phyloP scores from a whole-genome alignment of 305 asterid species.

The Fraxinus albicans region DNA sequence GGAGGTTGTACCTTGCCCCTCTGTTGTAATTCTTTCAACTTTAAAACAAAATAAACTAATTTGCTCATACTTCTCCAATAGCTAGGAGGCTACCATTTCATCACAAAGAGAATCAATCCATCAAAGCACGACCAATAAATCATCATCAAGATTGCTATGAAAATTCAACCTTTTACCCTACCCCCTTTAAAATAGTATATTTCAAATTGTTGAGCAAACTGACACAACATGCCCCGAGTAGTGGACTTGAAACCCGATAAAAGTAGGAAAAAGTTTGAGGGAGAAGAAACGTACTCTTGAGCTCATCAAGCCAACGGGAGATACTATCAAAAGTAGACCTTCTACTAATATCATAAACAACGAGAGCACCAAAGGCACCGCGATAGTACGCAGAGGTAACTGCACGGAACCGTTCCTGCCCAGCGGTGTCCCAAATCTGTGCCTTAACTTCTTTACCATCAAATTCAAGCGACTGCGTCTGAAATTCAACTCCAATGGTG shows the following conservation, averaged over 20 bases:
- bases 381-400: constrained; percentile 88
- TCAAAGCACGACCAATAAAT: neutral
- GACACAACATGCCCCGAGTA: neutral
- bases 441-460: constrained; percentile 82
- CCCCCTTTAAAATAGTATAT: neutral
- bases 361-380: constrained; percentile 78
- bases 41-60: no score
- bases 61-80: neutral
- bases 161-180: neutral
- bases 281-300: constrained; percentile 46
- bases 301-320: constrained; percentile 77
- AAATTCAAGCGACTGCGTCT: constrained; percentile 66
- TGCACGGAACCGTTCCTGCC: constrained; percentile 79
- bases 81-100: neutral
- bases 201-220: neutral
- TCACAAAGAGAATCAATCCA: neutral
- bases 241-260: neutral
- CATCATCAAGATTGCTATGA: neutral
- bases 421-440: constrained; percentile 90
- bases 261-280: neutral
- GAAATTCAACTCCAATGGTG: constrained; percentile 79
- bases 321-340: constrained; percentile 68
- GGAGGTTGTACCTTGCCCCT: neutral
- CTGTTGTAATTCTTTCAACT: neutral
- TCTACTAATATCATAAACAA: constrained; percentile 68